These are phyloP conservation scores for Chlamydomonas reinhardtii DNA, from an alignment of 163 green algal species.

Conservation along the genomic window DNA sequence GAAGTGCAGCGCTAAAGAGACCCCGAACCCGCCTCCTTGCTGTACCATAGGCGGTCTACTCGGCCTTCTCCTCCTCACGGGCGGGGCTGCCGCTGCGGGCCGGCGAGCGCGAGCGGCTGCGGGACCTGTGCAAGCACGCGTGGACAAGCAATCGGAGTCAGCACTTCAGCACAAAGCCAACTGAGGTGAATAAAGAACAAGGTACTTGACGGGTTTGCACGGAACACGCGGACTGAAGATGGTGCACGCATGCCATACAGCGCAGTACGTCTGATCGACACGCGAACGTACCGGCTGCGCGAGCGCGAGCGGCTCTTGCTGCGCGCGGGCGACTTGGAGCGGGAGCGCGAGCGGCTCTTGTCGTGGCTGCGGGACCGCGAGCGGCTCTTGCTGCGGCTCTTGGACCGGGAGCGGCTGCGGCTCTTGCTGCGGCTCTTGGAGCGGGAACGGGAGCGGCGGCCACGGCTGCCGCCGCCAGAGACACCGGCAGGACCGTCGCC, in stretches of 20 bases:
- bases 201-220: no score
- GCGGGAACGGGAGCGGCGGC: constrained; percentile 44
- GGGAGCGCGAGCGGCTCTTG: constrained; percentile 10
- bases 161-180: no score
- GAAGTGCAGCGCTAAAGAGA: no score
- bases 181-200: no score
- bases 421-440: constrained; percentile 27
- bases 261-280: no score
- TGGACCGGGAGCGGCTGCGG: constrained; percentile 21
- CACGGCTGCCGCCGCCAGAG: constrained; percentile 18
- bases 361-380: not conserved
- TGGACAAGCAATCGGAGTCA: not conserved
- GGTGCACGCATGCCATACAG: no score
- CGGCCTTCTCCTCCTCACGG: constrained; percentile 3
- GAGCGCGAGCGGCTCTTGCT: constrained; percentile 40
- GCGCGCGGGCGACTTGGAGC: constrained; percentile 28
- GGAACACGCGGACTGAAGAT: no score
- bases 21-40: no score
- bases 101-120: constrained; percentile 31
- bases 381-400: constrained; percentile 46
- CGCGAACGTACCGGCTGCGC: constrained; percentile 12
- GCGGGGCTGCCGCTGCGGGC: constrained; percentile 37
- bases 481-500: not conserved
- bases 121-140: not conserved
- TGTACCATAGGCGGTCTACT: not conserved